These are phyloP conservation scores for Cercospora brassicicola DNA, from an alignment of 2,329 filamentous ascomycete species.

Conservation along the genomic window DNA sequence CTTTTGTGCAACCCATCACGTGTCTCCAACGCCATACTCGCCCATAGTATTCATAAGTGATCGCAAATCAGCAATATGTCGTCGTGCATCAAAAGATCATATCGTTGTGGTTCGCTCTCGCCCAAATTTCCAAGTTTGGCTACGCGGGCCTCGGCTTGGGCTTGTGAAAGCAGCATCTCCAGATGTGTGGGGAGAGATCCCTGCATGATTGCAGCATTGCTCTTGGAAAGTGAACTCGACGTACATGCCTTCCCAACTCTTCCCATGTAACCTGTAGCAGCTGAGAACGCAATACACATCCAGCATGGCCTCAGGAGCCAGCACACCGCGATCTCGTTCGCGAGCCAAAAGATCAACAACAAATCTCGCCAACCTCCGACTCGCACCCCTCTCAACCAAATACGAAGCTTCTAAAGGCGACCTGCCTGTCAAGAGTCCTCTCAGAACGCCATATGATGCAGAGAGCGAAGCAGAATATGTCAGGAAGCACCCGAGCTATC, in stretches of 20 bases:
- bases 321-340: slow-evolving; percentile 34
- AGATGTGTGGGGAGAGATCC: slow-evolving; percentile 9
- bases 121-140: neutral
- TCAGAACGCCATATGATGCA: slow-evolving; percentile 32
- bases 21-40: neutral
- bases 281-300: neutral
- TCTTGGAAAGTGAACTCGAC: neutral
- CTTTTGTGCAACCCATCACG: neutral
- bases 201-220: neutral
- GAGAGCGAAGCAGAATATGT: slow-evolving; percentile 29
- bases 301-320: slow-evolving; percentile 21
- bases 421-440: slow-evolving; percentile 36
- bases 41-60: neutral
- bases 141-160: slow-evolving; percentile 1
- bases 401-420: slow-evolving; percentile 37
- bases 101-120: neutral
- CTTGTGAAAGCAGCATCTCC: slow-evolving; percentile 8
- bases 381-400: slow-evolving; percentile 58
- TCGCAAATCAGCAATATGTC: neutral
- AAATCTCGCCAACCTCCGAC: slow-evolving; percentile 59
- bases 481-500: slow-evolving; percentile 47
- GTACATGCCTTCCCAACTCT: neutral
- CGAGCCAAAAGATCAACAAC: slow-evolving; percentile 56
- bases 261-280: neutral
- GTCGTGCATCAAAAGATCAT: neutral